Evolutionary conservation across 129 eudicot species (phyloP).

Genomic region (Gnaphalium uliginosum): DNA sequence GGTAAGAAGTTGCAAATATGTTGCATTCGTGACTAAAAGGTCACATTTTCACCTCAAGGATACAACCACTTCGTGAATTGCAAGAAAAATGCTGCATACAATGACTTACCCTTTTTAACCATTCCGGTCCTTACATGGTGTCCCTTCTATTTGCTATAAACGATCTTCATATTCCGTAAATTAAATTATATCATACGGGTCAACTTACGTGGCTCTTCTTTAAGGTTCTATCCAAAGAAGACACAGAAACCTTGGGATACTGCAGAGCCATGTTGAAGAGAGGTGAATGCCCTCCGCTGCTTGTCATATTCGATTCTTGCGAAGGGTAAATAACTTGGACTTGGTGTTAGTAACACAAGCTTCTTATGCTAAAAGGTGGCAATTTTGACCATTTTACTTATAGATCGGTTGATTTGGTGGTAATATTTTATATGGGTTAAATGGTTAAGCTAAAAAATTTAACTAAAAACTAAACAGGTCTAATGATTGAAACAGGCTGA

Average conservation of each 20-base stretch:
- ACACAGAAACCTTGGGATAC: constrained; percentile 60
- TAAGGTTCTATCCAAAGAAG: constrained; percentile 85
- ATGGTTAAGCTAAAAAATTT: not conserved
- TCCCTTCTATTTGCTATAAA: constrained; percentile 7
- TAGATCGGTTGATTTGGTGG: constrained; percentile 13
- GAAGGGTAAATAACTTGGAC: constrained; percentile 58
- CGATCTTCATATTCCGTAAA: constrained; percentile 1
- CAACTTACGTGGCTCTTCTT: constrained; percentile 20
- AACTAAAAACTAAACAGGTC: not conserved
- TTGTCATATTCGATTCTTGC: constrained; percentile 59
- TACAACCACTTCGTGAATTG: not conserved
- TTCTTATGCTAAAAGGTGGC: constrained; percentile 24
- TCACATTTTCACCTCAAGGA: constrained; percentile 9
- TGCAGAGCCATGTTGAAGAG: constrained; percentile 67
- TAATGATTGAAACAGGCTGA: not conserved
- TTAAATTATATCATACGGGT: constrained; percentile 14
- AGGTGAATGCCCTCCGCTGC: constrained; percentile 80
- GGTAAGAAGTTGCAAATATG: not conserved
- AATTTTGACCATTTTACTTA: constrained; percentile 3
- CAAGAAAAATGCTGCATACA: not conserved
- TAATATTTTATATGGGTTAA: not conserved
- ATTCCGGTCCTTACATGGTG: not conserved
- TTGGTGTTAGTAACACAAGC: constrained; percentile 15
- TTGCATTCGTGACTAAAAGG: not conserved
- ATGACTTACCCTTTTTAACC: not conserved